Evolutionary conservation across 768 basidiomycete genomes (phyloP).

Genomic region (Phanerodontia chrysosporium): DNA sequence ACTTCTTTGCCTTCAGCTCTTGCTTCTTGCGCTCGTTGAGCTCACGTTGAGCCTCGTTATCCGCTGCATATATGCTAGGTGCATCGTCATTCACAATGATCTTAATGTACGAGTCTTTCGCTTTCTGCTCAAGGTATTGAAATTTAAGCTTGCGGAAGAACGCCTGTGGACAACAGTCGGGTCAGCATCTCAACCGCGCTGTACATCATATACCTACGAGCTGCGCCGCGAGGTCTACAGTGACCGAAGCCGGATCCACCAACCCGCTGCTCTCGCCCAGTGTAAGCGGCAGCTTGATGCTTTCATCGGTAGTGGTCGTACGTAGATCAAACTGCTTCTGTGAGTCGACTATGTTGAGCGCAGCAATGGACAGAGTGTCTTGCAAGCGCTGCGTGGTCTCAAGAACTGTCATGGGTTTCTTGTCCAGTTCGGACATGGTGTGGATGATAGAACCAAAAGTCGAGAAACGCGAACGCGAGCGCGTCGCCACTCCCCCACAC

Average conservation of each 20-base stretch:
- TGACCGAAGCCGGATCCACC: conserved; percentile 9
- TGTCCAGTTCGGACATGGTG: neutral
- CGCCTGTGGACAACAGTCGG: conserved; percentile 36
- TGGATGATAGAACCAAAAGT: neutral
- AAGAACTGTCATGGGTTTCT: neutral
- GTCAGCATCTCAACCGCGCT: neutral
- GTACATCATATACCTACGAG: conserved; percentile 1
- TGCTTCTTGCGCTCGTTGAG: conserved; percentile 71
- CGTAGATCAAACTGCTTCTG: conserved; percentile 12
- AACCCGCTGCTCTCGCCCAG: conserved; percentile 9
- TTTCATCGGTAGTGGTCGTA: conserved; percentile 10
- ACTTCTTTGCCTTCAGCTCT: conserved; percentile 61
- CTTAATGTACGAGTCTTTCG: conserved; percentile 85
- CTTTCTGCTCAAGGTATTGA: conserved; percentile 85
- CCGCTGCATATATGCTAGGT: conserved; percentile 73
- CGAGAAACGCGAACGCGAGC: neutral
- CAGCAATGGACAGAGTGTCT: conserved; percentile 3
- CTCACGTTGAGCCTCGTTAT: conserved; percentile 60
- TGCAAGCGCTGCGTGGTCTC: conserved; percentile 13
- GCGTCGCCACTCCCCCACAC: no score
- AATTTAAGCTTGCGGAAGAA: conserved; percentile 83
- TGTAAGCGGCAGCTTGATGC: conserved; percentile 10
- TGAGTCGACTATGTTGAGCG: conserved; percentile 12
- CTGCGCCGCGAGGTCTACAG: conserved; percentile 10
- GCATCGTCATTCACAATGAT: conserved; percentile 85